Base-by-base conservation (phyloP, 192 early-diverging fungal genomes). In the Coemansia sp. region DNA sequence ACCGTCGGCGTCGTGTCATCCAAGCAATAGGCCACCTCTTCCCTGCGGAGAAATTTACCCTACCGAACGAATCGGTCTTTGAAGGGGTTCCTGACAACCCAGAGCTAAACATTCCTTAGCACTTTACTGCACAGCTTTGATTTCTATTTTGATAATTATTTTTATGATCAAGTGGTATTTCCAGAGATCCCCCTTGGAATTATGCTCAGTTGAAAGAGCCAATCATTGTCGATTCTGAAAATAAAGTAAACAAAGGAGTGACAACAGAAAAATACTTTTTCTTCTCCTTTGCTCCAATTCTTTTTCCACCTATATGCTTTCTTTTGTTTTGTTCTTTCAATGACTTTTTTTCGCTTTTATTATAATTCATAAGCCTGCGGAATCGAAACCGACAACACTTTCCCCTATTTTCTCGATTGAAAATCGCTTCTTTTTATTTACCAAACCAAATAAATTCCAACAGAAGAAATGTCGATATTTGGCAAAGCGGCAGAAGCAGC, bases 1-100 rank as follows among this genome's bases (percentile, higher is more conserved):
- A 89, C 52, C 84, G 87, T 23, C 87, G 91, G 21, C 82, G 79
- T 31, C 78, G 84, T 35, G 86, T 89, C 74, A 89, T 91, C 18
- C 70, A 90, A 52, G 86, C 84, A 9, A 84, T 92, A 59, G 89
- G 88, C 10, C 83, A 83, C 18, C 51, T 79, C 18, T 84, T 84
- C 48, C 75, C 77, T 3, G 52, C 73, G 13, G 77, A 79, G 21
- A 85, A 79, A 64, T 86, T 81, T 64, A 63, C 63, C 1, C 49
- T 79, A 34, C 81, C 83, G 2, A 43, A 61, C 7, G 63, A 68
- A 25, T 71, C 85, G 28, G 63, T 81, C 13, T 84, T 65, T 26
- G 46, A 23, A 2, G 79, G 46, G 8, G 62, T 82, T 28, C 67
- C 67, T 0, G 31, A 62, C n/a, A 82, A 82, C 59, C 79, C 79